These are phyloP conservation scores for Diplogelasinospora grovesii DNA, from an alignment of 495 filamentous ascomycete genomes.

Conservation along the genomic window DNA sequence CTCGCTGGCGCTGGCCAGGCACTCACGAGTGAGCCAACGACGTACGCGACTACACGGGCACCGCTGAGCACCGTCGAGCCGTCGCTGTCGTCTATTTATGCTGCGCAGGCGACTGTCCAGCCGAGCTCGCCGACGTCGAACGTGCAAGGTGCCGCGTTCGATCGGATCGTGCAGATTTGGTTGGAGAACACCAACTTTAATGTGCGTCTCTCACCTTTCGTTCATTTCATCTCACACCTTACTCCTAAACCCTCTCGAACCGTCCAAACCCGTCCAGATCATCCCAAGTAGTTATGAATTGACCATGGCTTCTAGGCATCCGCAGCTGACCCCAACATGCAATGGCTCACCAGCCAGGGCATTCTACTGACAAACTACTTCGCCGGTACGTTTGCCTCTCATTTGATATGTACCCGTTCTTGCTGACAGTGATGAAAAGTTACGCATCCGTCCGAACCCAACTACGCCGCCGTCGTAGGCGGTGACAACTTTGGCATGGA, in stretches of 20 bases:
- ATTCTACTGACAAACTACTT: constrained; percentile 61
- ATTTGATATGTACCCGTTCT: neutral
- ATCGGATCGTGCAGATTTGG: constrained; percentile 63
- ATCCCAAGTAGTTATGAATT: neutral
- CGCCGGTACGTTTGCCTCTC: constrained; percentile 18
- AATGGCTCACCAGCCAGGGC: constrained; percentile 53
- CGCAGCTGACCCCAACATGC: constrained; percentile 20
- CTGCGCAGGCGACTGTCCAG: constrained; percentile 29
- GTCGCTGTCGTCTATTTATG: constrained; percentile 9
- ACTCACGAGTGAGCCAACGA: too few species aligned
- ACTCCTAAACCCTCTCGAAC: too few species aligned
- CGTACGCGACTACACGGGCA: neutral
- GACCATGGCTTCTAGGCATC: neutral
- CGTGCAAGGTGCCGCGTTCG: constrained; percentile 58
- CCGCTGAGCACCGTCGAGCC: neutral
- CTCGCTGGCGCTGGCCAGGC: too few species aligned
- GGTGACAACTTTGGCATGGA: constrained; percentile 67
- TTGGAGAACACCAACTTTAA: constrained; percentile 64
- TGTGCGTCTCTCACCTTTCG: constrained; percentile 12
- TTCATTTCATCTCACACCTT: neutral
- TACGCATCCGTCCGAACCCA: constrained; percentile 65
- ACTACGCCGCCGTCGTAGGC: constrained; percentile 57
- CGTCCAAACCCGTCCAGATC: too few species aligned
- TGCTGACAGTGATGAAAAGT: constrained; percentile 17
- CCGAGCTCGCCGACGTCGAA: constrained; percentile 48